A percentile compares a stretch with the other conserved stretches of the same genome.
Evolutionary conservation across 2,329 filamentous ascomycete genomes (phyloP).

Genomic region (Xylaria hypoxylon): DNA sequence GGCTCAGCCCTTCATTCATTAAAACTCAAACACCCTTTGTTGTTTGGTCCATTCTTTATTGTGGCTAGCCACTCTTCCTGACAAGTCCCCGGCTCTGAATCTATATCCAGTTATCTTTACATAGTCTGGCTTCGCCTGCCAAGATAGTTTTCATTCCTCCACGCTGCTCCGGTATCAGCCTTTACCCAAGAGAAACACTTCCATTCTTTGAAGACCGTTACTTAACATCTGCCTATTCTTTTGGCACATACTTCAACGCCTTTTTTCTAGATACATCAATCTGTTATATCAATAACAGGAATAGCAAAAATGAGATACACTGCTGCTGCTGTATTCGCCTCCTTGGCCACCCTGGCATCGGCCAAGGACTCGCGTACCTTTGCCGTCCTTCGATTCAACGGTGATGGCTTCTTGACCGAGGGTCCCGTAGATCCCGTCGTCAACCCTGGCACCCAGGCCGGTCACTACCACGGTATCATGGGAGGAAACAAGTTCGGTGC

Average conservation of each 20-base stretch:
- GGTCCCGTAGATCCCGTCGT: constrained; percentile 77
- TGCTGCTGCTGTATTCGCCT: constrained; percentile 41
- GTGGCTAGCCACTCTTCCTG: constrained; percentile 39
- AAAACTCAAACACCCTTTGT: constrained; percentile 46
- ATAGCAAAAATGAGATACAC: constrained; percentile 44
- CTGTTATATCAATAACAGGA: constrained; percentile 10
- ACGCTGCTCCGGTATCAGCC: constrained; percentile 41
- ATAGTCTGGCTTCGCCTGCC: constrained; percentile 22
- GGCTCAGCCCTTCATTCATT: constrained; percentile 48
- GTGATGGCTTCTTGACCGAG: constrained; percentile 69
- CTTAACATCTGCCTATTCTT: constrained; percentile 31
- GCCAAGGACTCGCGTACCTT: constrained; percentile 65
- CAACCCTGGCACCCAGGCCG: constrained; percentile 66
- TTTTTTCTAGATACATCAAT: constrained; percentile 24
- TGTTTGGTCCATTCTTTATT: constrained; percentile 48
- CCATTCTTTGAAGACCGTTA: constrained; percentile 41
- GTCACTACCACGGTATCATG: constrained; percentile 77
- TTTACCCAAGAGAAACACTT: constrained; percentile 31
- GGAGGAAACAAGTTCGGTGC: constrained; percentile 76
- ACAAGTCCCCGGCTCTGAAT: constrained; percentile 34
- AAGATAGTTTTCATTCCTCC: constrained; percentile 32
- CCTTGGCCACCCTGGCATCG: constrained; percentile 55
- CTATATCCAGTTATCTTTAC: constrained; percentile 26
- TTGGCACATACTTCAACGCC: constrained; percentile 28
- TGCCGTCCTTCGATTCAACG: constrained; percentile 78